These are phyloP conservation scores for Ceriops decandra DNA, from an alignment of 345 rosid species.

Conservation along the genomic window DNA sequence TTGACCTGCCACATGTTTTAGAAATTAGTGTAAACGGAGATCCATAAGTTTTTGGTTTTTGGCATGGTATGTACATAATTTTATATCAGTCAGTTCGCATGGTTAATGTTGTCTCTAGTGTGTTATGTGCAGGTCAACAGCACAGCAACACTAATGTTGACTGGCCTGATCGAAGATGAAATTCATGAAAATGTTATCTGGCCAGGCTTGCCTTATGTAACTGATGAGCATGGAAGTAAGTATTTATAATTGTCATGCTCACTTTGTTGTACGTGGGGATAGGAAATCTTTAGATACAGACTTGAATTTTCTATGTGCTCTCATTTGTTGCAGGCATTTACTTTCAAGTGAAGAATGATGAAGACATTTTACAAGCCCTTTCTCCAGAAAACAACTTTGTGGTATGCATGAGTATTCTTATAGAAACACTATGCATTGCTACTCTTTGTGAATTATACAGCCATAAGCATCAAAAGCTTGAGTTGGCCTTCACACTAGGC, in stretches of 20 bases:
- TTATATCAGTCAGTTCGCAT: constrained; percentile 18
- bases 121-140: constrained; percentile 71
- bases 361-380: constrained; percentile 64
- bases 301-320: constrained; percentile 14
- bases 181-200: constrained; percentile 70
- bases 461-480: background rate
- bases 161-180: constrained; percentile 53
- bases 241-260: background rate
- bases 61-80: background rate
- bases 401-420: constrained; percentile 46
- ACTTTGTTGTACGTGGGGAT: background rate
- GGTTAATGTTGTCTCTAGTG: constrained; percentile 53
- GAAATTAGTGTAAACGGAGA: too few species aligned
- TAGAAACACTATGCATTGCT: constrained; percentile 1
- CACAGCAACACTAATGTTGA: constrained; percentile 75
- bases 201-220: constrained; percentile 81
- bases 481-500: background rate
- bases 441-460: background rate
- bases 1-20: too few species aligned
- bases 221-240: constrained; percentile 86
- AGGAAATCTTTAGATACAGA: constrained; percentile 1
- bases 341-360: constrained; percentile 80
- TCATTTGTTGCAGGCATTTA: constrained; percentile 59
- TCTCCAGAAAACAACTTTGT: constrained; percentile 63
- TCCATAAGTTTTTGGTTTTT: too few species aligned